Evolutionary conservation across 2,329 filamentous ascomycete genomes (phyloP).

Genomic region (Penicillium brevicompactum): DNA sequence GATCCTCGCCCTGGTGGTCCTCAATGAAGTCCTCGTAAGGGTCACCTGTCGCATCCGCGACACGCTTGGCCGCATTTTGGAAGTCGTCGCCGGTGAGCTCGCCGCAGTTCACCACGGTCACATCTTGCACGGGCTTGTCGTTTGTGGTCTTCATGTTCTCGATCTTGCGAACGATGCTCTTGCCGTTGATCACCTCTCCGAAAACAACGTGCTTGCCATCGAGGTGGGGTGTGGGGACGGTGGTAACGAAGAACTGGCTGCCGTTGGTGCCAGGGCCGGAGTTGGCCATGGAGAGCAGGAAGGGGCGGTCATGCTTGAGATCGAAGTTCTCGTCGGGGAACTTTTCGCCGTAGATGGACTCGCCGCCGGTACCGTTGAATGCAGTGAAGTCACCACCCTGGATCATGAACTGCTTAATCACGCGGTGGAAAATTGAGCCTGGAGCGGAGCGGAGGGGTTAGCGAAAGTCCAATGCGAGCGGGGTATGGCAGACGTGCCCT

Average conservation of each 20-base stretch:
- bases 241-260: constrained; percentile 98
- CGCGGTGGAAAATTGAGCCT: constrained; percentile 87
- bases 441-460: constrained; percentile 4
- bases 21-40: constrained; percentile 95
- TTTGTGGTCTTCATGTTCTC: constrained; percentile 77
- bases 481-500: constrained; percentile 51
- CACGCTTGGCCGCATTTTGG: constrained; percentile 66
- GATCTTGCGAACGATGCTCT: constrained; percentile 85
- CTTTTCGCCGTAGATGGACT: constrained; percentile 96
- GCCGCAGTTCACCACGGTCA: constrained; percentile 79
- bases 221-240: constrained; percentile 89
- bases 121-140: constrained; percentile 78
- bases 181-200: constrained; percentile 89
- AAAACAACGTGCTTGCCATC: constrained; percentile 98
- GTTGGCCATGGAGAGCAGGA: constrained; percentile 97
- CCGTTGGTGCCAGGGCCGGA: constrained; percentile 94
- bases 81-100: constrained; percentile 75
- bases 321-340: constrained; percentile 97
- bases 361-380: constrained; percentile 91
- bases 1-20: constrained; percentile 66
- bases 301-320: constrained; percentile 87
- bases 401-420: constrained; percentile 99
- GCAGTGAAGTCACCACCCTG: constrained; percentile 96
- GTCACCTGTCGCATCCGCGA: constrained; percentile 80
- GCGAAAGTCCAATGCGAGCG: background rate